Evolutionary conservation across 768 basidiomycete genomes (phyloP).

Genomic region (Russula dissimulans): DNA sequence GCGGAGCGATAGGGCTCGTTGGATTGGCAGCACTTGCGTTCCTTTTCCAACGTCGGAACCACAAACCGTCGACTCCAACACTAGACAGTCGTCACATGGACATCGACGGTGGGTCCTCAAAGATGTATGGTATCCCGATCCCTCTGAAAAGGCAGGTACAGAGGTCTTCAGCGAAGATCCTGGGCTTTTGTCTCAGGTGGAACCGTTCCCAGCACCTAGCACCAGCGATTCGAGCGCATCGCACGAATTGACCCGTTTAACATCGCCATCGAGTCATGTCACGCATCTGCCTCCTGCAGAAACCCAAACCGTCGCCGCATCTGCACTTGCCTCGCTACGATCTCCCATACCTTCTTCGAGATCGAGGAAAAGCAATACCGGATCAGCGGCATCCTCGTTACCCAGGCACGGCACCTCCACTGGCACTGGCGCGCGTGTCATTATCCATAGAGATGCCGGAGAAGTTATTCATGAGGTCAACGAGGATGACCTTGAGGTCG

Average conservation of each 20-base stretch:
- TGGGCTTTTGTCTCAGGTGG: neutral
- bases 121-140: neutral
- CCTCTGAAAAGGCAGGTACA: neutral
- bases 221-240: too few species aligned
- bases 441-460: slow-evolving; percentile 63
- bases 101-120: neutral
- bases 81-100: neutral
- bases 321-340: too few species aligned
- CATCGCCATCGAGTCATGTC: too few species aligned
- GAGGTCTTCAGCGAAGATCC: neutral
- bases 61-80: neutral
- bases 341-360: neutral
- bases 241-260: too few species aligned
- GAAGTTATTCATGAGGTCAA: slow-evolving; percentile 32
- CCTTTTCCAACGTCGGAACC: neutral
- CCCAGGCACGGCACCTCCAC: neutral
- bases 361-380: neutral
- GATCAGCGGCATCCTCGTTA: neutral
- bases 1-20: neutral
- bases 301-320: neutral
- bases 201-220: neutral
- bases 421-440: neutral
- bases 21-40: neutral
- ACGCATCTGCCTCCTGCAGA: too few species aligned
- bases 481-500: slow-evolving; percentile 35